Conservation (phyloP, 352 stramenopile genomes). For the Phytophthora syringae region DNA sequence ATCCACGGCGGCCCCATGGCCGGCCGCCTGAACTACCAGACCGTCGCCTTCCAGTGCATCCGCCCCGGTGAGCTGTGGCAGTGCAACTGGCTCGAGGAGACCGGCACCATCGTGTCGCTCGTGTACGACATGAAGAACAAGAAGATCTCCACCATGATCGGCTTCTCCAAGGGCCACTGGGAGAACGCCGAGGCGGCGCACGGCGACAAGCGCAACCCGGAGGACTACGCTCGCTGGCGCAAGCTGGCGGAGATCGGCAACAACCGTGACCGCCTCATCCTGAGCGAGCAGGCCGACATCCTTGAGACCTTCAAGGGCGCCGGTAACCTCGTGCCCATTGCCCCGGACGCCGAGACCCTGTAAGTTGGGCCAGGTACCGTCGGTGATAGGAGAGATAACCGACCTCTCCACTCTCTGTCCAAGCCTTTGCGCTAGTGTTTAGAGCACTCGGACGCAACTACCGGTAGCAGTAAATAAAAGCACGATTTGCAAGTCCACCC, state of each 20-base stretch:
- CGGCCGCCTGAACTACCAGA: slow-evolving; percentile 43
- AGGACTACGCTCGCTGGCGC: slow-evolving; percentile 38
- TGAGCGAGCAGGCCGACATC: slow-evolving; percentile 40
- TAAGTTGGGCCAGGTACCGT: not conserved
- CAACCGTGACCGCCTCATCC: slow-evolving; percentile 36
- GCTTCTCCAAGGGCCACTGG: slow-evolving; percentile 45
- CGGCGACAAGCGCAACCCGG: slow-evolving; percentile 43
- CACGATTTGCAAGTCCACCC: slow-evolving; percentile 27
- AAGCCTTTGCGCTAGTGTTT: slow-evolving; percentile 13
- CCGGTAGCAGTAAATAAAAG: slow-evolving; percentile 33
- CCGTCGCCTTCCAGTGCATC: slow-evolving; percentile 40
- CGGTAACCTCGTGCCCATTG: slow-evolving; percentile 35
- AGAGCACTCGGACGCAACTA: slow-evolving; percentile 4
- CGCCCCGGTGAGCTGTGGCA: slow-evolving; percentile 44
- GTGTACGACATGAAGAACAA: slow-evolving; percentile 42
- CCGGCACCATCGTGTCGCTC: slow-evolving; percentile 40
- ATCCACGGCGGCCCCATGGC: slow-evolving; percentile 48
- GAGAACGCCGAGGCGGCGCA: slow-evolving; percentile 35
- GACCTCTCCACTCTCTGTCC: slow-evolving; percentile 16
- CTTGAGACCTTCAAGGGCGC: slow-evolving; percentile 31
- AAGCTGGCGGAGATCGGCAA: slow-evolving; percentile 38
- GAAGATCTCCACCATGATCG: slow-evolving; percentile 44
- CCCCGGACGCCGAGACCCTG: slow-evolving; percentile 29
- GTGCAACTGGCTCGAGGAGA: slow-evolving; percentile 49
- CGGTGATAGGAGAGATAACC: too few relatives aligned